These are phyloP conservation scores for Trichocladium antarcticum DNA, from an alignment of 495 filamentous ascomycete genomes.

Conservation along the genomic window DNA sequence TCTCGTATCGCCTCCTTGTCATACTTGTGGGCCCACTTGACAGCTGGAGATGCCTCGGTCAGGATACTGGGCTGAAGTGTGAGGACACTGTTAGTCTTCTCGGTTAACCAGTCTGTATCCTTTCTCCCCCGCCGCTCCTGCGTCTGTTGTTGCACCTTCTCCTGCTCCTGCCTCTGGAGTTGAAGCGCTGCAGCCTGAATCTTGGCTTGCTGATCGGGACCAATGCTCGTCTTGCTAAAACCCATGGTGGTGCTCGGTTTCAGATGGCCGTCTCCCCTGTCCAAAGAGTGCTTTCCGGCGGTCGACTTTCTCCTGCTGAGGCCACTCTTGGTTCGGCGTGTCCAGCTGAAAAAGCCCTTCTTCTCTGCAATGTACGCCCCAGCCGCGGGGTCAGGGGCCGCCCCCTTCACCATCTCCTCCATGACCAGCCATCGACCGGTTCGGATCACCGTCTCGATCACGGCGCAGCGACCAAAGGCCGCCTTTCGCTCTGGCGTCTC, in stretches of 20 bases:
- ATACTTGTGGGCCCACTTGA: conserved; percentile 90
- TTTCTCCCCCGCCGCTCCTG: conserved; percentile 38
- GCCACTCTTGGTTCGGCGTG: conserved; percentile 54
- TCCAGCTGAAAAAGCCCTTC: conserved; percentile 81
- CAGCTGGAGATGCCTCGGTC: conserved; percentile 78
- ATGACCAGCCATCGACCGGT: conserved; percentile 83
- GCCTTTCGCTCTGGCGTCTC: conserved; percentile 77
- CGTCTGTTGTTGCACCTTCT: conserved; percentile 40
- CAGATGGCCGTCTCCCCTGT: conserved; percentile 22
- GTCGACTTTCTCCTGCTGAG: conserved; percentile 59
- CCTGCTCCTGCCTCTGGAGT: conserved; percentile 52
- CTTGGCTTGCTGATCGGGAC: conserved; percentile 79
- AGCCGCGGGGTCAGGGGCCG: conserved; percentile 71
- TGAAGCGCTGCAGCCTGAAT: conserved; percentile 82
- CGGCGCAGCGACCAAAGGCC: conserved; percentile 84
- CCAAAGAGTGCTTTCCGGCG: conserved; percentile 35
- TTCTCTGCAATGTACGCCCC: conserved; percentile 89
- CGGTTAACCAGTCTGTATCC: conserved; percentile 45
- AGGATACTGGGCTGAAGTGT: conserved; percentile 79
- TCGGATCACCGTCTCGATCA: conserved; percentile 76
- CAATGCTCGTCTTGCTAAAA: conserved; percentile 78
- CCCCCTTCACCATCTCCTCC: conserved; percentile 93
- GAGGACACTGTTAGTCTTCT: conserved; percentile 83
- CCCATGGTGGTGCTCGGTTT: conserved; percentile 37
- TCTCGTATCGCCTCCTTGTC: conserved; percentile 75